A percentile compares a stretch with the other conserved stretches of the same genome.
Evolutionary conservation across 176 grass and related monocot genomes (phyloP).

Genomic region (Elymus sibiricus): DNA sequence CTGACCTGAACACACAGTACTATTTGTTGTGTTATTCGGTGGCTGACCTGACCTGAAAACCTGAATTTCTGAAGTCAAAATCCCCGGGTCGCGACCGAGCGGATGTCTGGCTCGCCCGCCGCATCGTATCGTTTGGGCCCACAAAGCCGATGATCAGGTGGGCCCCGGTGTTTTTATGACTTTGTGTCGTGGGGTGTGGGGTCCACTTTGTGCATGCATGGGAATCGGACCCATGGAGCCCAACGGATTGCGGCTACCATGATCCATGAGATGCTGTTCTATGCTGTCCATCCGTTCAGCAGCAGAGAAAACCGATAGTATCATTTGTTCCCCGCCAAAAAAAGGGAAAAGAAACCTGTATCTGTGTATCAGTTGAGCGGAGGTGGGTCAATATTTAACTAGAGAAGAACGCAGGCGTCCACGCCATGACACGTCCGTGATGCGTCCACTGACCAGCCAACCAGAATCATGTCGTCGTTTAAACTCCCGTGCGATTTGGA

Average conservation of each 20-base stretch:
- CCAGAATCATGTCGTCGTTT: neutral
- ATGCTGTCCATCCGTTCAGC: too few species aligned
- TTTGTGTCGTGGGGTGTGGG: neutral
- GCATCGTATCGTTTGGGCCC: neutral
- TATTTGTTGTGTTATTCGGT: too few species aligned
- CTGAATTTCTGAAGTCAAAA: neutral
- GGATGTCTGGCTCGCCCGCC: neutral
- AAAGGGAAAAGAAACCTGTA: too few species aligned
- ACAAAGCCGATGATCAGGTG: neutral
- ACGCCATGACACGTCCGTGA: neutral
- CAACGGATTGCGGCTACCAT: too few species aligned
- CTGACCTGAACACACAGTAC: too few species aligned
- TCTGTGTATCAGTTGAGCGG: too few species aligned
- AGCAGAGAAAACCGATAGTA: too few species aligned
- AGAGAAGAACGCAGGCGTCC: too few species aligned
- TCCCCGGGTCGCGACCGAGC: neutral
- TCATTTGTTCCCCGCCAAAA: too few species aligned
- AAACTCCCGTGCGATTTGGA: constrained; percentile 1
- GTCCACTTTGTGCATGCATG: neutral
- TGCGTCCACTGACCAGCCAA: neutral
- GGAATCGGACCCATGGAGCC: too few species aligned
- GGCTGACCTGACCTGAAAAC: neutral
- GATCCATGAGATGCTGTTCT: too few species aligned
- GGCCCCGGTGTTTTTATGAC: neutral
- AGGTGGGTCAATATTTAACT: neutral